Evolutionary conservation across 441 rosid genomes (phyloP), one percentile per base, ranked within the genome.

Genomic region (Bocquillonia castaneifolia): DNA sequence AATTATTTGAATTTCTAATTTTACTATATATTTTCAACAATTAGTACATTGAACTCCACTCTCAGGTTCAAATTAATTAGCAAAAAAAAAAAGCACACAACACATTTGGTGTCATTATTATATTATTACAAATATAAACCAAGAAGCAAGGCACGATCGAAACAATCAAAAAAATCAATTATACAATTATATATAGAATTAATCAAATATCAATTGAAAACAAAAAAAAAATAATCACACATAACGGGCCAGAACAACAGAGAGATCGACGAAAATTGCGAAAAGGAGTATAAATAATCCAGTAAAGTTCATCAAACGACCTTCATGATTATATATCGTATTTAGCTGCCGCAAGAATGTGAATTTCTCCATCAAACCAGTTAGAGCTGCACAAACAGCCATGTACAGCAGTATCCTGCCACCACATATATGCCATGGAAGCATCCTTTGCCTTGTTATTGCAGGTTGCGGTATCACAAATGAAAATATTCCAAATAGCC

Each of bases 381-480:
- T 94, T 13, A 94, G 77, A 13, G 98, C 97, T 20, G 98, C 77
- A 25, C 84, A 86, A 52, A 87, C 68, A 1, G 89, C 88, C 96
- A 88, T 88, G 81, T 77, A 86, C 0, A 94, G 39, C 8, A 94
- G 74, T 6, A 86, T 84, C 74, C 94, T 84, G 3, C 98, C 99
- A 0, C 83, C 87, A 23, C 85, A 74, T 5, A 90, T 55, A 74
- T 92, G 99, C 94, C 89, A 87, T 12, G 99, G 94, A 50, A 73
- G 68, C 80, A 90, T 47, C 17, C 66, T 77, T 37, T 13, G 4
- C 66, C 74, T 86, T 6, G 82, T 72, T 1, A 0, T 0, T 0
- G 0, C 0, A 2, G 82, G 56, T 69, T 69, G 67, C 13, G 82
- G 70, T 3, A 79, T 26, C 76, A 85, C 57, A 67, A 65, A 90